Base-by-base conservation (phyloP, 192 early-diverging fungal genomes). In the Cladochytrium replicatum region DNA sequence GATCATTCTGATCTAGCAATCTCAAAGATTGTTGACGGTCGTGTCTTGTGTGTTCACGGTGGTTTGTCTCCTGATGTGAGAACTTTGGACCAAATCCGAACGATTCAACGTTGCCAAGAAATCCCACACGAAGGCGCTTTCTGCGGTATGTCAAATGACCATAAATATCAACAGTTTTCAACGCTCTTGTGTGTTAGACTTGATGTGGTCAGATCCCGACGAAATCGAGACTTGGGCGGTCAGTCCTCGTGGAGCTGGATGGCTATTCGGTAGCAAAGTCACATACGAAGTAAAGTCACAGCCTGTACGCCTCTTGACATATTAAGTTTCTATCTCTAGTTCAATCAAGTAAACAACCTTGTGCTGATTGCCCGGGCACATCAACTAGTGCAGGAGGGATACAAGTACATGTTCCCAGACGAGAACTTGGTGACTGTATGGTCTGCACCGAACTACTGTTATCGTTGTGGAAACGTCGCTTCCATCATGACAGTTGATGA, bases 301-400 rank as follows among this genome's bases (percentile, higher is more conserved):
- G n/a, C n/a, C 8, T 23, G n/a, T 44, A 39, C 28, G 22, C 2
- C 24, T 52, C n/a, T n/a, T n/a, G n/a, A n/a, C n/a, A n/a, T n/a
- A n/a, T n/a, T n/a, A n/a, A n/a, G n/a, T n/a, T n/a, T n/a, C n/a
- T n/a, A n/a, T n/a, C n/a, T n/a, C n/a, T n/a, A 88, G 79, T 99
- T 99, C 62, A 84, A 91, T 54, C 85, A 93, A 43, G 82, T 92
- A 55, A 99, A 99, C 63, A 80, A 75, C 25, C 68, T 99, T 37
- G 80, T 78, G 19, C 69, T 95, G 13, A 88, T 99, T 54, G 87
- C 92, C n/a, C 75, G 95, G 19, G 95, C 95, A 2, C 95, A 99
- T 71, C 95, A 99, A 58, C 75, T 99, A 40, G 91, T 94, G 17
- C 91, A 95, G 69, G 95, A 99, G 61, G 93, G 96, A 9, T 99